Percentiles rank a stretch among this genome's conserved stretches.
Conservation (phyloP, 1,284 basidiomycete genomes). For the Tausonia pullulans region DNA sequence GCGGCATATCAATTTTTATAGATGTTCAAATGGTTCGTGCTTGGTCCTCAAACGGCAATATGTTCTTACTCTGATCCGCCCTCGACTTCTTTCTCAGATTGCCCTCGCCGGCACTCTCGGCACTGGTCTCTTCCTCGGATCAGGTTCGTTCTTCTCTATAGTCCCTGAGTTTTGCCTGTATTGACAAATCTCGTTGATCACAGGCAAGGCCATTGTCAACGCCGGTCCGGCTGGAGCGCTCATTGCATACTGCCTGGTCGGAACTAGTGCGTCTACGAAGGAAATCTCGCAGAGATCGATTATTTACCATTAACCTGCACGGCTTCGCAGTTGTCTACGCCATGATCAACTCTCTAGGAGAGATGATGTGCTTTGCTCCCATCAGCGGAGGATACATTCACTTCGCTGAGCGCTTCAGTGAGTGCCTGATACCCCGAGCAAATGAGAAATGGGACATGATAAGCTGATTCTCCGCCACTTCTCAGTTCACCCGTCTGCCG, state of each 20-base stretch:
- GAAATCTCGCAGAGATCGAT: not conserved
- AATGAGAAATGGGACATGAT: too few species aligned
- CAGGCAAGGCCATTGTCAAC: constrained; percentile 41
- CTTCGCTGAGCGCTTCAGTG: constrained; percentile 22
- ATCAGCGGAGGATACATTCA: constrained; percentile 30
- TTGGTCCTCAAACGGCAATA: not conserved
- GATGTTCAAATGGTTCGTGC: constrained; percentile 24
- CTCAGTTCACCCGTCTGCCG: constrained; percentile 24
- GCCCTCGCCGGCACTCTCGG: constrained; percentile 27
- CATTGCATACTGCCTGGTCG: not conserved
- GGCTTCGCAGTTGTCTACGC: constrained; percentile 25
- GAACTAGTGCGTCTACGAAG: not conserved
- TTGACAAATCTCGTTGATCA: too few species aligned
- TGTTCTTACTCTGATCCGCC: constrained; percentile 19
- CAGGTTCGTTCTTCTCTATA: constrained; percentile 36
- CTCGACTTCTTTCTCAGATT: constrained; percentile 28
- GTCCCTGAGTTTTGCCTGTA: too few species aligned
- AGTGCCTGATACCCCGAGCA: too few species aligned
- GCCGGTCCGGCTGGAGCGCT: constrained; percentile 37
- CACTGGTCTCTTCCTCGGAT: constrained; percentile 70
- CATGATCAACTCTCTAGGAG: constrained; percentile 31
- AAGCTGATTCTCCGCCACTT: too few species aligned
- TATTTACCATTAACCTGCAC: constrained; percentile 21
- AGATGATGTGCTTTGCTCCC: constrained; percentile 28
- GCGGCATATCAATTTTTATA: not conserved